These are phyloP conservation scores for Phytophthora chlamydospora DNA, from an alignment of 352 stramenopile genomes.

Conservation along the genomic window DNA sequence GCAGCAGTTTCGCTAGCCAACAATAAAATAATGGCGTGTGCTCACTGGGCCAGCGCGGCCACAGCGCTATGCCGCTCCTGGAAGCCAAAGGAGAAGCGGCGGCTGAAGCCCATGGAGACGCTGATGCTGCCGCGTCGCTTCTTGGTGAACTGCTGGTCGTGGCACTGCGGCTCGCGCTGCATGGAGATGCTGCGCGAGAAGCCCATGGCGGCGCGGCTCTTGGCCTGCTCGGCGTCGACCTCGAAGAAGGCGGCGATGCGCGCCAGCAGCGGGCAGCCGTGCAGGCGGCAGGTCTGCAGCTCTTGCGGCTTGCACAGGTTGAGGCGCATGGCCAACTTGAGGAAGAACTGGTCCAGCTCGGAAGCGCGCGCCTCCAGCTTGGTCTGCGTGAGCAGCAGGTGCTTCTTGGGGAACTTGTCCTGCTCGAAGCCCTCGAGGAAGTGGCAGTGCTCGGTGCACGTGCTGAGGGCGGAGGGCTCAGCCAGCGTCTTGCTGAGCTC, in stretches of 20 bases:
- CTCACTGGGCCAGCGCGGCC: conserved; percentile 30
- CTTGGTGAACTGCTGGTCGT: conserved; percentile 39
- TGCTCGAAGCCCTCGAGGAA: conserved; percentile 69
- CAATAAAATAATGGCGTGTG: conserved; percentile 28
- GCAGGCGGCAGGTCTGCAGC: conserved; percentile 48
- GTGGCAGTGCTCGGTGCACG: conserved; percentile 66
- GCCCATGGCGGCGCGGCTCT: conserved; percentile 4
- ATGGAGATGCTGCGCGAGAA: conserved; percentile 39
- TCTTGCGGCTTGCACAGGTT: conserved; percentile 63
- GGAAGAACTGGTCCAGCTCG: conserved; percentile 66
- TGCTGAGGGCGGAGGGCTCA: conserved; percentile 20
- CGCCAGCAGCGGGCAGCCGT: conserved; percentile 49
- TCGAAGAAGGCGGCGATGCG: conserved; percentile 64
- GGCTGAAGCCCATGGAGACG: conserved; percentile 18
- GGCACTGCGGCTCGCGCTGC: conserved; percentile 22
- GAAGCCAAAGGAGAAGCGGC: conserved; percentile 33
- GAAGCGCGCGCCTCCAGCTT: conserved; percentile 59
- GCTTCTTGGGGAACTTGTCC: conserved; percentile 83
- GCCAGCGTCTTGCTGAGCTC: conserved; percentile 45
- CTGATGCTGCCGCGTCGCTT: conserved; percentile 34
- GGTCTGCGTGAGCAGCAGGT: conserved; percentile 69
- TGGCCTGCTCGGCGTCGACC: conserved; percentile 30
- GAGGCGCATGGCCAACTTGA: conserved; percentile 67
- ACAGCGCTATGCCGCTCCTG: conserved; percentile 23
- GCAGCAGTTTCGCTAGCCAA: conserved; percentile 20